phyloP scores from a whole-genome alignment of 2,329 filamentous ascomycete species.

The Xylariaceae sp. region DNA sequence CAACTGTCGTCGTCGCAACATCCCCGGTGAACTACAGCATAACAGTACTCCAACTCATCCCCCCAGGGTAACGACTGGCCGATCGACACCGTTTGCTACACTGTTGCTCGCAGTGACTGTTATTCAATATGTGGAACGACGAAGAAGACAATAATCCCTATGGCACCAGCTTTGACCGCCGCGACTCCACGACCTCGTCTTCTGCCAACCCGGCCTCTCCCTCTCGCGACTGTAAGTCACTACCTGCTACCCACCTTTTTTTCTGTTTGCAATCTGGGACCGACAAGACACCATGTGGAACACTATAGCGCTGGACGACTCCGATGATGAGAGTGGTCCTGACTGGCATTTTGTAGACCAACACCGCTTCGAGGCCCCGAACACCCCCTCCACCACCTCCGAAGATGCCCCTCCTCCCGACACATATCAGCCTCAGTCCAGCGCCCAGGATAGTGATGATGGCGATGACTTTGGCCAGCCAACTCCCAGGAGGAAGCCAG shows the following conservation, averaged over 20 bases:
- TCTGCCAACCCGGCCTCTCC: conserved; percentile 64
- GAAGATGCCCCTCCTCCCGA: conserved; percentile 55
- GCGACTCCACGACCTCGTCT: conserved; percentile 74
- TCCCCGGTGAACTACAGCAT: no score
- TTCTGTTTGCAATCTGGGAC: conserved; percentile 3
- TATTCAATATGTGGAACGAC: conserved; percentile 87
- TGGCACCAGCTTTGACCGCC: conserved; percentile 82
- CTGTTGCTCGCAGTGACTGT: neutral
- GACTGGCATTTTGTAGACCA: conserved; percentile 47
- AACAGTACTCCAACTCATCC: no score
- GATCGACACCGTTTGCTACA: conserved; percentile 11
- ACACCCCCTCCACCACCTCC: conserved; percentile 69
- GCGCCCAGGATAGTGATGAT: conserved; percentile 48
- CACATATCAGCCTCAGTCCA: conserved; percentile 33
- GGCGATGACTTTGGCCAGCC: conserved; percentile 50
- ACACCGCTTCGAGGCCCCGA: conserved; percentile 62
- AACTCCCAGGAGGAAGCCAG: conserved; percentile 67
- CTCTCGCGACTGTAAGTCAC: conserved; percentile 54
- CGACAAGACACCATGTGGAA: conserved; percentile 35
- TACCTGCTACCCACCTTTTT: conserved; percentile 8
- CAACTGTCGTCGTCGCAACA: conserved; percentile 7
- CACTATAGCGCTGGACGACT: conserved; percentile 36
- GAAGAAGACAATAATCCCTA: conserved; percentile 95
- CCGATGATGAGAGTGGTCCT: conserved; percentile 40
- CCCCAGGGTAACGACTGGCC: neutral